Base-by-base conservation (phyloP, 176 grass and related monocot genomes). In the Lolium multiflorum region DNA sequence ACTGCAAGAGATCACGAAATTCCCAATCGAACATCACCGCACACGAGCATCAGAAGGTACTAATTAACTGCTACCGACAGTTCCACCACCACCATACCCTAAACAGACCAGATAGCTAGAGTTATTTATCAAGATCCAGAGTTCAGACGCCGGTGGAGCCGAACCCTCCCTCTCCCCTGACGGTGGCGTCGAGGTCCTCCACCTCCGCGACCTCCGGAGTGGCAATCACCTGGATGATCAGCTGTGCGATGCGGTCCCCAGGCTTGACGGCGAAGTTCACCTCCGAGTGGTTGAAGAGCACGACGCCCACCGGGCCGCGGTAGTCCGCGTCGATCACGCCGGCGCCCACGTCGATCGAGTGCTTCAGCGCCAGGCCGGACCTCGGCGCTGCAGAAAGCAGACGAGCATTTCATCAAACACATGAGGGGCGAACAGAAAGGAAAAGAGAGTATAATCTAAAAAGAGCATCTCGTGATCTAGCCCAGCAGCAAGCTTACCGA, bases 231-330 rank as follows among this genome's bases (percentile, higher is more conserved):
- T 98, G 24, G 4, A 98, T 43, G 61, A 98, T 95, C 86, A 95
- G 62, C 88, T 98, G 93, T 1, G 91, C 93, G 7, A 98, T 92
- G 39, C 96, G 78, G 76, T 98, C 91, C 0, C 93, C 93, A 0
- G 78, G 84, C 82, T 95, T 95, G 72, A 95, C 93, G 4, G 71
- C 82, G 4, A 95, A 98, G 77, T 98, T 93, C 8, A 7, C n/a
- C 22, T 94, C 96, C 1, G 91, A 92, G 89, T 92, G 91, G 90
- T 98, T 98, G 93, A 98, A 98, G 71, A 98, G 91, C 18, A 98
- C 75, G 83, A 98, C 91, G 11, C 93, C 93, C 0, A 95, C 81
- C 0, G 96, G 91, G 2, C 93, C 93, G 0, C 93, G 91, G 83
- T 98, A 98, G 76, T 95, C 93, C 0, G 96, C 96, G 81, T 95